These are phyloP conservation scores for Diaporthe destruens DNA, from an alignment of 2,329 filamentous ascomycete genomes.

Conservation along the genomic window DNA sequence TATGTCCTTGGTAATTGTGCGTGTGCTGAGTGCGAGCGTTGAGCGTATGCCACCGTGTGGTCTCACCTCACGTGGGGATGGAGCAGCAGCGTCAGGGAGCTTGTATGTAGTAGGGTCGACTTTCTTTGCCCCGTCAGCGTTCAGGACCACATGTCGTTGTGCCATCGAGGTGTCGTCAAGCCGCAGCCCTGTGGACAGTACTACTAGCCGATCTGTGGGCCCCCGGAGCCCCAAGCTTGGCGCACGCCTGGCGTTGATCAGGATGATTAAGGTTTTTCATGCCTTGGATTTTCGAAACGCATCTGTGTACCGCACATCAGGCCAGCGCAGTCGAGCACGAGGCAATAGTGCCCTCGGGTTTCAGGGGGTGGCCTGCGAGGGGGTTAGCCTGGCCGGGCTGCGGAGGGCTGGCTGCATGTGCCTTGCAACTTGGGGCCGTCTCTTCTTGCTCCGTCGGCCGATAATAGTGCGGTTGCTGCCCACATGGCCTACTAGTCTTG, in stretches of 20 bases:
- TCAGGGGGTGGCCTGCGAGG: conserved; percentile 21
- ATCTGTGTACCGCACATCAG: conserved; percentile 32
- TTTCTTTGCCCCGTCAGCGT: no score
- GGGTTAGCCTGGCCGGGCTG: conserved; percentile 1
- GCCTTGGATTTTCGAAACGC: conserved; percentile 35
- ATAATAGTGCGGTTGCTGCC: no score
- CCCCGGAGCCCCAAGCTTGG: conserved; percentile 32
- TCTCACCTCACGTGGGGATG: conserved; percentile 34
- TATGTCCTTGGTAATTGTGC: not conserved
- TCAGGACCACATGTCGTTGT: conserved; percentile 33
- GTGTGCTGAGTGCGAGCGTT: not conserved
- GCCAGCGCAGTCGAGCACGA: conserved; percentile 18
- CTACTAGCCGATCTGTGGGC: conserved; percentile 31
- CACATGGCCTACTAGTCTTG: not conserved
- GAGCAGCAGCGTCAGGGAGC: conserved; percentile 8
- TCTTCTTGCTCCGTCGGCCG: conserved; percentile 23
- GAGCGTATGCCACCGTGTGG: not conserved
- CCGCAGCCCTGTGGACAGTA: conserved; percentile 26
- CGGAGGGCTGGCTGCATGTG: not conserved
- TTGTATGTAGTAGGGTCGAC: no score
- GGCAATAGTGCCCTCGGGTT: conserved; percentile 14
- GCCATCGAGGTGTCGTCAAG: conserved; percentile 27
- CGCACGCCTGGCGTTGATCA: conserved; percentile 31
- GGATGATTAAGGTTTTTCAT: conserved; percentile 35
- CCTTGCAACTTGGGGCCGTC: not conserved